These are phyloP conservation scores for Phytophthora quininea DNA, from an alignment of 352 stramenopile species.

Conservation along the genomic window DNA sequence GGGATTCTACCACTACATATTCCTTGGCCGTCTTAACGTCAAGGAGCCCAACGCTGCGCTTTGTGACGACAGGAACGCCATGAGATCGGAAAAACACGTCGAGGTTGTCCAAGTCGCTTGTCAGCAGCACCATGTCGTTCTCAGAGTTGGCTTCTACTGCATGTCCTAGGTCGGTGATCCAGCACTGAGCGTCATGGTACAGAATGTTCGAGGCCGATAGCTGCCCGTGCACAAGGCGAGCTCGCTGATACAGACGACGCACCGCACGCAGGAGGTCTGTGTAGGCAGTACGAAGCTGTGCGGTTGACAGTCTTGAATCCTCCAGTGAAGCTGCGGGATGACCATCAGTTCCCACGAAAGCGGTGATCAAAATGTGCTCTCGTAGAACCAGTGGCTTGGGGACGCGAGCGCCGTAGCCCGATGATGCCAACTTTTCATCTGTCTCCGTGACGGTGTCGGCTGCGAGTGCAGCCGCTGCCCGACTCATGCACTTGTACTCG, in stretches of 20 bases:
- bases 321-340: constrained; percentile 41
- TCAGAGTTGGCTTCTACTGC: constrained; percentile 73
- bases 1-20: constrained; percentile 33
- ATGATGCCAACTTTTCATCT: constrained; percentile 7
- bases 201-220: constrained; percentile 78
- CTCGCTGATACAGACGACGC: constrained; percentile 55
- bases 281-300: constrained; percentile 49
- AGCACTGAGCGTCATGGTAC: constrained; percentile 60
- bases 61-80: constrained; percentile 40
- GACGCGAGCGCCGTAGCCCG: constrained; percentile 34
- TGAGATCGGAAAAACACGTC: constrained; percentile 69
- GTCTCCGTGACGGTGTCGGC: constrained; percentile 9
- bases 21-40: constrained; percentile 23
- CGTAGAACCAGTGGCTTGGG: constrained; percentile 48
- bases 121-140: constrained; percentile 54
- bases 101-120: constrained; percentile 69
- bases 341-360: constrained; percentile 52
- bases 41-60: constrained; percentile 32
- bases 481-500: constrained; percentile 53
- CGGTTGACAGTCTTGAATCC: constrained; percentile 49
- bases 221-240: constrained; percentile 58
- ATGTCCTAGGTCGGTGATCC: constrained; percentile 89
- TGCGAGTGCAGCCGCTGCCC: constrained; percentile 28
- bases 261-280: constrained; percentile 46
- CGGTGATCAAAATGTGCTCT: constrained; percentile 60